Conservation (phyloP, 495 filamentous ascomycete genomes). For the Penicillium atrosanguineum region DNA sequence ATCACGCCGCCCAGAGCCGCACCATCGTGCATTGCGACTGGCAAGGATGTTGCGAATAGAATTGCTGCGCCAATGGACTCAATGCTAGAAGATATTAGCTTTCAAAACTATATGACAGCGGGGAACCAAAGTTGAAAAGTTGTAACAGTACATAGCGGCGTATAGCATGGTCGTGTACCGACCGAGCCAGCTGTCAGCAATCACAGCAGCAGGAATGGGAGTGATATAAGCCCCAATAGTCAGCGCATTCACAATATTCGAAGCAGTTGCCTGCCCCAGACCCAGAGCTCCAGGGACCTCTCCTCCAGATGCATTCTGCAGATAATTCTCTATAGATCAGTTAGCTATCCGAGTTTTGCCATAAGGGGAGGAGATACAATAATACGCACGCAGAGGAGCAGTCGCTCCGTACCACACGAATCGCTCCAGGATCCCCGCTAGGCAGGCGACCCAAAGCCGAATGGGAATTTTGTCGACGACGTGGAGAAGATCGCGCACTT, state of each 20-base stretch:
- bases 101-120: no score
- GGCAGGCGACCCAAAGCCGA: conserved; percentile 8
- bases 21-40: conserved; percentile 21
- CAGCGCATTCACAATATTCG: conserved; percentile 8
- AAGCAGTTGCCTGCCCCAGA: conserved; percentile 2
- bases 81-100: conserved; percentile 7
- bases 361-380: neutral
- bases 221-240: conserved; percentile 4
- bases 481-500: conserved; percentile 14
- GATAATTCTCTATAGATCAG: conserved; percentile 16
- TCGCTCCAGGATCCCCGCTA: conserved; percentile 14
- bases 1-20: conserved; percentile 26
- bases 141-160: conserved; percentile 6
- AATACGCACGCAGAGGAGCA: conserved; percentile 12
- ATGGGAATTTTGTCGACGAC: conserved; percentile 13
- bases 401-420: conserved; percentile 18
- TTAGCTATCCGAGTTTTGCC: neutral
- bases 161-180: conserved; percentile 11
- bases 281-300: conserved; percentile 13
- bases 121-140: no score
- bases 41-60: conserved; percentile 27
- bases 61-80: conserved; percentile 24
- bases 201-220: conserved; percentile 5
- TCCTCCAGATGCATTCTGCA: conserved; percentile 10
- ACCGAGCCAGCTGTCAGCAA: conserved; percentile 11